A percentile compares a stretch with the other conserved stretches of the same genome.
These are phyloP conservation scores for Pseudotulostoma volvatum DNA, from an alignment of 495 filamentous ascomycete species.

Conservation along the genomic window DNA sequence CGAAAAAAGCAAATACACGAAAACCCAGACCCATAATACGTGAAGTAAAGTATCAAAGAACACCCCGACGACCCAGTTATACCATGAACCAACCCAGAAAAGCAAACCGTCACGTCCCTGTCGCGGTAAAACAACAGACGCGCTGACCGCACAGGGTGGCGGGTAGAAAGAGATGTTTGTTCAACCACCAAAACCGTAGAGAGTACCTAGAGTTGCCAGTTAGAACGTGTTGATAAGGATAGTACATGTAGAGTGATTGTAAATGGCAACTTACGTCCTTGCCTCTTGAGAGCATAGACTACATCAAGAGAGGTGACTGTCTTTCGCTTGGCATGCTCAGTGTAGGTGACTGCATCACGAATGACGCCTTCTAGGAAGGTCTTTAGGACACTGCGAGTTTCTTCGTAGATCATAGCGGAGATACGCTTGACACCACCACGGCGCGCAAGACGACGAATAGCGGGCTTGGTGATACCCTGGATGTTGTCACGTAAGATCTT, in stretches of 20 bases:
- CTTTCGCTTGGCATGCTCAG: constrained; percentile 97
- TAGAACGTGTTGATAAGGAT: constrained; percentile 14
- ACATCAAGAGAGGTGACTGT: constrained; percentile 95
- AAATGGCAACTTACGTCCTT: constrained; percentile 65
- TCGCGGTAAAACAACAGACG: constrained; percentile 19
- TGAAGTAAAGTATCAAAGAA: constrained; percentile 21
- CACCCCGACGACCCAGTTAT: constrained; percentile 38
- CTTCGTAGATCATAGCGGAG: constrained; percentile 95
- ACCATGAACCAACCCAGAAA: constrained; percentile 33
- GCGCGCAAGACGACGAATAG: constrained; percentile 98
- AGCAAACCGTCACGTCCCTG: constrained; percentile 22
- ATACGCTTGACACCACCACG: constrained; percentile 99
- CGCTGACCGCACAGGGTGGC: constrained; percentile 23
- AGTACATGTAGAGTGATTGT: too few relatives aligned
- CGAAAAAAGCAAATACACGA: constrained; percentile 14
- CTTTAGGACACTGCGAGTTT: constrained; percentile 99
- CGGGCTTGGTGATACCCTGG: constrained; percentile 98
- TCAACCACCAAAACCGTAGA: constrained; percentile 99
- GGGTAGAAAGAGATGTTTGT: constrained; percentile 20
- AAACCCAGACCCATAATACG: constrained; percentile 36
- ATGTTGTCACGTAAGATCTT: constrained; percentile 99
- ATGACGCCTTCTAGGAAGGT: constrained; percentile 99
- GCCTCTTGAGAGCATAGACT: constrained; percentile 92
- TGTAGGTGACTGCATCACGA: constrained; percentile 98
- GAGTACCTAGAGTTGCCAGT: constrained; percentile 37